Evolutionary conservation across 495 filamentous ascomycete species (phyloP), one percentile per base, ranked within the genome.

Genomic region (Penicillium malachiteum): DNA sequence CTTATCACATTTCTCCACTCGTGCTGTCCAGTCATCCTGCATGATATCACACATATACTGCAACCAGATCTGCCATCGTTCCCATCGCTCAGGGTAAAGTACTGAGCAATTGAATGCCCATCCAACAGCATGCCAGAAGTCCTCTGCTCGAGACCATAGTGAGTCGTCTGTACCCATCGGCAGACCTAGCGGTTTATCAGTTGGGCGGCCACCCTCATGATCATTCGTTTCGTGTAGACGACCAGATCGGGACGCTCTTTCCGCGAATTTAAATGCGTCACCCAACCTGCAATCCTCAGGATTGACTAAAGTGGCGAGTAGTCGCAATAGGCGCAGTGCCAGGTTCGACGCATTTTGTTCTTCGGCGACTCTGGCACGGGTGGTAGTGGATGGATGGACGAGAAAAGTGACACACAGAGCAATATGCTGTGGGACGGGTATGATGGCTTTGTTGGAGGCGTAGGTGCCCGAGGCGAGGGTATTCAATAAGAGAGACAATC

Each of bases 101-200:
- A 90, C 79, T 13, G 90, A 91, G 71, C 94, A 98, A 60, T 91
- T 92, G 68, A 97, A 96, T 0, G 89, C 86, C 94, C 94, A 97
- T 4, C 94, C 94, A 1, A 93, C 84, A 0, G 88, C 81, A 39
- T 87, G 82, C 90, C 95, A 98, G 57, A 97, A 93, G 63, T 96
- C 90, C 26, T 87, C 84, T 0, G 86, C 90, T 16, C 82, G 78
- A 13, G 73, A 69, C 83, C 89, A 96, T 6, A 97, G 46, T 3
- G 88, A 83, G 9, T 83, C 82, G n/a, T 78, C 71, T 18, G 82
- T 79, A 1, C 83, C 86, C 30, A 92, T 70, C 0, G 81, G 76
- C 13, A 79, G 70, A 18, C 78, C 73, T 31, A 73, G 57, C 38
- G 78, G 78, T 11, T 75, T 78, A 4, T 69, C 67, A 9, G 38